Conservation (phyloP, 2,329 filamentous ascomycete species). For the Claviceps paspali region DNA sequence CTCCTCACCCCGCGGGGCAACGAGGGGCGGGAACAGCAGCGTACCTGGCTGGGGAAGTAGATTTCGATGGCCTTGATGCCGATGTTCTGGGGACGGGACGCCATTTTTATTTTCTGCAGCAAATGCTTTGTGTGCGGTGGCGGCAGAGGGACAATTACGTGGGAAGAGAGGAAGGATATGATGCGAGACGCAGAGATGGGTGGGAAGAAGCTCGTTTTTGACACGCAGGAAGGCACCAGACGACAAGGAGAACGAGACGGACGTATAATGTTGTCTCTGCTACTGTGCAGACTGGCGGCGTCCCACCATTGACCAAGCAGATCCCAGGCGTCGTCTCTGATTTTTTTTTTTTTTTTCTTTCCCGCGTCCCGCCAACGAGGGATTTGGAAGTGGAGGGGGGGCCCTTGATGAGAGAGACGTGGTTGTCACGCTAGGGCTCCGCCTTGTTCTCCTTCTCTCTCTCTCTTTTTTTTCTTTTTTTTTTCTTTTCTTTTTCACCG, state of each 20-base stretch:
- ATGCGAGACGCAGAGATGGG: background rate
- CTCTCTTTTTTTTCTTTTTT: too few species aligned
- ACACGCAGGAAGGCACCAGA: background rate
- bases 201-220: constrained; percentile 5
- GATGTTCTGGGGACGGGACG: constrained; percentile 68
- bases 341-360: background rate
- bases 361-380: background rate
- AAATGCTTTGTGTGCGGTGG: background rate
- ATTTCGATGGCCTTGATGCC: constrained; percentile 89
- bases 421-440: background rate
- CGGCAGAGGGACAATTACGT: too few species aligned
- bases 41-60: constrained; percentile 74
- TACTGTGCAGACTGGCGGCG: too few species aligned
- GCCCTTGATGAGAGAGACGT: background rate
- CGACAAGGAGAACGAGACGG: too few species aligned
- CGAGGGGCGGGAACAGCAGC: constrained; percentile 17
- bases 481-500: too few species aligned
- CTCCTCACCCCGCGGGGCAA: too few species aligned
- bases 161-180: background rate
- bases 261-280: too few species aligned
- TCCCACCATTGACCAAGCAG: constrained; percentile 3
- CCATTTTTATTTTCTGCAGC: constrained; percentile 47
- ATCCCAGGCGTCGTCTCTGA: background rate
- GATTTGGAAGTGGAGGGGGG: too few species aligned
- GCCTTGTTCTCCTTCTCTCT: constrained; percentile 7